Percentiles rank a stretch among this genome's conserved stretches.
phyloP scores from a whole-genome alignment of 768 basidiomycete species.

The Austroboletus eburneus region DNA sequence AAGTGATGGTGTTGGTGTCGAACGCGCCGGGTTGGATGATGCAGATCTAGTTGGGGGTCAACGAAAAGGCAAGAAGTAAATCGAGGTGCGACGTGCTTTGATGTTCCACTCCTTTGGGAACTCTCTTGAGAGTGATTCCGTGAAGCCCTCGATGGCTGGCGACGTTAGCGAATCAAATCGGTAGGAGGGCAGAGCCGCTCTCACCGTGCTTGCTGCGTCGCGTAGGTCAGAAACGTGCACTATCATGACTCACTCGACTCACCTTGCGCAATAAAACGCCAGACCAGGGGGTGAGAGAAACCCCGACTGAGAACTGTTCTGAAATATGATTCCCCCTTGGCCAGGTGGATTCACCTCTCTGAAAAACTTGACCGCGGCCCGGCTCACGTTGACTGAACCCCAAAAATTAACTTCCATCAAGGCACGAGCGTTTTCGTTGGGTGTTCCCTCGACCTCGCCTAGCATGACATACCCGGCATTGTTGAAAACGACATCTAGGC shows the following conservation, averaged over 20 bases:
- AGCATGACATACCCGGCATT: slow-evolving; percentile 34
- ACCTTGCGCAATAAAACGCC: slow-evolving; percentile 13
- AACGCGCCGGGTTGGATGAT: slow-evolving; percentile 18
- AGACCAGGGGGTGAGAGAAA: slow-evolving; percentile 4
- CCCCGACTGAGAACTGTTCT: slow-evolving; percentile 9
- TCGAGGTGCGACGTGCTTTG: slow-evolving; percentile 2
- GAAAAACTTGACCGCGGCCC: slow-evolving; percentile 28
- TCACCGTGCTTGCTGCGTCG: slow-evolving; percentile 11
- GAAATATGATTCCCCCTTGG: slow-evolving; percentile 11
- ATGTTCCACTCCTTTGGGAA: slow-evolving; percentile 18
- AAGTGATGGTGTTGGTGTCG: slow-evolving; percentile 6
- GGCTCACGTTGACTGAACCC: slow-evolving; percentile 15
- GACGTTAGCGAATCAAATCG: background rate
- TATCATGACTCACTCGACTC: background rate
- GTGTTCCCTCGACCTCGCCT: slow-evolving; percentile 33
- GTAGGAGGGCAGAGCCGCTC: background rate
- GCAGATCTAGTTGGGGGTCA: slow-evolving; percentile 4
- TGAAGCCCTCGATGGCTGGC: slow-evolving; percentile 10
- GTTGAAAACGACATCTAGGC: slow-evolving; percentile 42
- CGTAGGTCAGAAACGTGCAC: background rate
- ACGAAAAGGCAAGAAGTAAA: background rate
- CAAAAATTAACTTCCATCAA: slow-evolving; percentile 34
- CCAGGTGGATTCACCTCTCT: slow-evolving; percentile 29
- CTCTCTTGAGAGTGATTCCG: slow-evolving; percentile 9
- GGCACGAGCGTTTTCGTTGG: slow-evolving; percentile 27